Evolutionary conservation across 257 asterid species (phyloP).

Genomic region (Parsonsia alboflavescens): DNA sequence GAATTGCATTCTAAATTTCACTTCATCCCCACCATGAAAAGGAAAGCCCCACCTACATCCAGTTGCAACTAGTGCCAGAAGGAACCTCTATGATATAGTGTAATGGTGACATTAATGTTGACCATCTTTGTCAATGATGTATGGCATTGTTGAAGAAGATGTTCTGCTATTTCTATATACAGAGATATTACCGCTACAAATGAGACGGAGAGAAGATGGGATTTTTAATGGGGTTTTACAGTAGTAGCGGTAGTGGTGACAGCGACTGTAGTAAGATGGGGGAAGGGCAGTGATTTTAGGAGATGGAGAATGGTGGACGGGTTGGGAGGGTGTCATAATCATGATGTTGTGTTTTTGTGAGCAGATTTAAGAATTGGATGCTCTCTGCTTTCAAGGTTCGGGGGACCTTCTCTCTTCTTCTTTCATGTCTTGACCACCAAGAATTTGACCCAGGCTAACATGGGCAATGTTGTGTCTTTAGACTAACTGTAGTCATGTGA

Average conservation of each 20-base stretch:
- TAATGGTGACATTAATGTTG: background rate
- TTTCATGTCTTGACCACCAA: conserved; percentile 11
- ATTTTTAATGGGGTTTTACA: background rate
- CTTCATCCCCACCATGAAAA: background rate
- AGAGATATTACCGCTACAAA: background rate
- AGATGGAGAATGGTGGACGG: conserved; percentile 33
- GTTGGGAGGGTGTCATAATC: conserved; percentile 27
- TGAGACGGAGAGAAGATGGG: background rate
- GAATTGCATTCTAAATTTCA: conserved; percentile 2
- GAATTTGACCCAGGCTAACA: background rate
- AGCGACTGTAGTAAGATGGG: background rate
- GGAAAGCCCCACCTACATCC: background rate
- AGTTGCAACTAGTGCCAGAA: background rate
- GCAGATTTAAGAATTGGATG: background rate
- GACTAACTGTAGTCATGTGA: background rate
- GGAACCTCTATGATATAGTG: background rate
- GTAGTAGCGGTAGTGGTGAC: background rate
- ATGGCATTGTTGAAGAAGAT: background rate
- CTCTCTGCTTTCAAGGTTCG: conserved; percentile 8
- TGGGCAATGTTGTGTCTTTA: background rate
- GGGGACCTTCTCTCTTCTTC: conserved; percentile 33
- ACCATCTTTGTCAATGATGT: background rate
- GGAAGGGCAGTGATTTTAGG: conserved; percentile 29
- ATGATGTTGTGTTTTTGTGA: conserved; percentile 29
- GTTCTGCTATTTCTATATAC: background rate